Percentiles rank a stretch among this genome's conserved stretches.
These are phyloP conservation scores for Thyridium curvatum DNA, from an alignment of 2,329 filamentous ascomycete genomes.

Conservation along the genomic window DNA sequence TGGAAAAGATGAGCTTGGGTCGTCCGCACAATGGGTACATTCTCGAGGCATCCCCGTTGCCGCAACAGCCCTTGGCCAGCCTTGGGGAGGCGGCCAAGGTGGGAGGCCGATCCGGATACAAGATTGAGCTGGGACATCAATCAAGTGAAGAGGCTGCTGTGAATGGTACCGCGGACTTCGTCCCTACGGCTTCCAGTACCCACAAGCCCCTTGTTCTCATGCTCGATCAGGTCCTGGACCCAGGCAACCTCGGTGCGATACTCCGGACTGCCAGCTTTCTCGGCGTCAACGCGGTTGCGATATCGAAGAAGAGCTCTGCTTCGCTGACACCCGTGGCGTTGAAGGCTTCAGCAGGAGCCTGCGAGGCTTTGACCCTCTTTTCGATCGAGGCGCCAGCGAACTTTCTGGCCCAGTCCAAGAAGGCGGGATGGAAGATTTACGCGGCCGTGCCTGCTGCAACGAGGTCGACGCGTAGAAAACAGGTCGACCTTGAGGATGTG, in stretches of 20 bases:
- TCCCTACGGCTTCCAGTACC: slow-evolving; percentile 28
- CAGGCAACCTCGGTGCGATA: slow-evolving; percentile 85
- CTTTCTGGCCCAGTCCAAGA: slow-evolving; percentile 64
- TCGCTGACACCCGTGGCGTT: slow-evolving; percentile 70
- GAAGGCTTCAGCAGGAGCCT: slow-evolving; percentile 84
- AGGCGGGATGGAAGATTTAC: slow-evolving; percentile 76
- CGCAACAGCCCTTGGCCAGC: slow-evolving; percentile 58
- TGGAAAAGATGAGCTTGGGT: slow-evolving; percentile 78
- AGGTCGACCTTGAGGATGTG: slow-evolving; percentile 43
- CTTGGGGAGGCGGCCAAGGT: slow-evolving; percentile 40
- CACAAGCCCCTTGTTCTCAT: slow-evolving; percentile 67
- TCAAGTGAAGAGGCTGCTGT: slow-evolving; percentile 66
- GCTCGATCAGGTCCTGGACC: slow-evolving; percentile 73
- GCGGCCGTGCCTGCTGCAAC: slow-evolving; percentile 57
- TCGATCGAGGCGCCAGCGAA: slow-evolving; percentile 57
- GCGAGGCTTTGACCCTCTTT: slow-evolving; percentile 73
- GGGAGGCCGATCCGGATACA: slow-evolving; percentile 38
- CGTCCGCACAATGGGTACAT: slow-evolving; percentile 88
- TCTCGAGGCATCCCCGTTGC: slow-evolving; percentile 79
- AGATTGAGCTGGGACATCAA: slow-evolving; percentile 58
- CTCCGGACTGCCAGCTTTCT: slow-evolving; percentile 84
- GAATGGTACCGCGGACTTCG: slow-evolving; percentile 60
- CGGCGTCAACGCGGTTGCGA: slow-evolving; percentile 77
- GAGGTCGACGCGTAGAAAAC: slow-evolving; percentile 28
- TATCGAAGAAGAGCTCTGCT: slow-evolving; percentile 69